Evolutionary conservation across 371 early-diverging fungal species (phyloP).

Genomic region (Mucor lusitanicus): DNA sequence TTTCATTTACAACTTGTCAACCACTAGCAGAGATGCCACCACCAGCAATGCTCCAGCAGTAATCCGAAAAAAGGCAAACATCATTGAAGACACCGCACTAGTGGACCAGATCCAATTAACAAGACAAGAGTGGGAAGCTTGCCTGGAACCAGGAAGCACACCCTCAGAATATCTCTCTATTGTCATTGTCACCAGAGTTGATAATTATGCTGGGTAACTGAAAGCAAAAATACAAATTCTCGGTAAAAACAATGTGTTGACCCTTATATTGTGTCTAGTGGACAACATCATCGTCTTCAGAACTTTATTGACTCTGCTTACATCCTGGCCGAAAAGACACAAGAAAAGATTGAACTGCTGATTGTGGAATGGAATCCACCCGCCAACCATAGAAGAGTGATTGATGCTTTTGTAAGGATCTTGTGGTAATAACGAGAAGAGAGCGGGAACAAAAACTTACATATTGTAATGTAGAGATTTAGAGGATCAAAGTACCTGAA

Average conservation of each 20-base stretch:
- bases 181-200: slow-evolving; percentile 34
- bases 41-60: background rate
- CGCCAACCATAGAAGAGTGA: slow-evolving; percentile 25
- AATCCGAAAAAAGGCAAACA: background rate
- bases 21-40: background rate
- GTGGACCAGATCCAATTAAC: slow-evolving; percentile 20
- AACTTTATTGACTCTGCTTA: slow-evolving; percentile 49
- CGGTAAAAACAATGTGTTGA: background rate
- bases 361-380: slow-evolving; percentile 53
- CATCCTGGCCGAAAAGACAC: slow-evolving; percentile 40
- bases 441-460: background rate
- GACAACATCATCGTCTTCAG: slow-evolving; percentile 43
- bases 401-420: slow-evolving; percentile 37
- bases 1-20: slow-evolving; percentile 9
- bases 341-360: slow-evolving; percentile 37
- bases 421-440: background rate
- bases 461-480: slow-evolving; percentile 19
- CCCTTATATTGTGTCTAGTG: slow-evolving; percentile 3
- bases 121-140: slow-evolving; percentile 18
- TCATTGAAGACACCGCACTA: slow-evolving; percentile 15
- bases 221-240: background rate
- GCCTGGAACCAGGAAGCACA: slow-evolving; percentile 13
- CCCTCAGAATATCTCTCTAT: slow-evolving; percentile 33
- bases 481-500: slow-evolving; percentile 38
- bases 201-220: slow-evolving; percentile 35